Conservation (phyloP, 129 eudicot species). For the Heracleum sosnowskyi region DNA sequence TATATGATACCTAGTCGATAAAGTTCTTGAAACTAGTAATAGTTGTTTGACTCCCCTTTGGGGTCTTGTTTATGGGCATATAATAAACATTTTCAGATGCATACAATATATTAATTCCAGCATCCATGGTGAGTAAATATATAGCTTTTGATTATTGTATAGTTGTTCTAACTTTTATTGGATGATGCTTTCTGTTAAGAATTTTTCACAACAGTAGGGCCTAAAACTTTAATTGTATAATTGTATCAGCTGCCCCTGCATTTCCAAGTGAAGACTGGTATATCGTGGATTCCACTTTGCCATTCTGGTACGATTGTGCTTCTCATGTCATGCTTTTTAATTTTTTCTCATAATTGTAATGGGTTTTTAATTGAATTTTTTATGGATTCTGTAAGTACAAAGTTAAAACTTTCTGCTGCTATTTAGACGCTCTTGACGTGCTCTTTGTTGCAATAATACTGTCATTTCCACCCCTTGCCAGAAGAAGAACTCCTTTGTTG, state of each 20-base stretch:
- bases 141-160: neutral
- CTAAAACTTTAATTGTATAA: neutral
- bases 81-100: no score
- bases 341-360: neutral
- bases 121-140: no score
- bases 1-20: no score
- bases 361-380: neutral
- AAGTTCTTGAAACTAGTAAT: no score
- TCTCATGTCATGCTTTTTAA: neutral
- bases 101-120: no score
- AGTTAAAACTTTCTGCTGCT: no score
- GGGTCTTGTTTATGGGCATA: no score
- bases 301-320: constrained; percentile 60
- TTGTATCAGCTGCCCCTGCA: constrained; percentile 65
- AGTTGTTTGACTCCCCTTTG: no score
- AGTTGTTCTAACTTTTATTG: neutral
- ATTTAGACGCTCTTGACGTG: no score
- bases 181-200: neutral
- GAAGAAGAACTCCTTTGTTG: no score
- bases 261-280: constrained; percentile 93
- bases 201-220: neutral
- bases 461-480: no score
- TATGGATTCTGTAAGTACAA: neutral
- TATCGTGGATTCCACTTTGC: constrained; percentile 92
- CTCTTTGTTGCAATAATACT: no score